A percentile compares a stretch with the other conserved stretches of the same genome.
Evolutionary conservation across 2,329 filamentous ascomycete species (phyloP).

Genomic region (Diaporthe longicolla): DNA sequence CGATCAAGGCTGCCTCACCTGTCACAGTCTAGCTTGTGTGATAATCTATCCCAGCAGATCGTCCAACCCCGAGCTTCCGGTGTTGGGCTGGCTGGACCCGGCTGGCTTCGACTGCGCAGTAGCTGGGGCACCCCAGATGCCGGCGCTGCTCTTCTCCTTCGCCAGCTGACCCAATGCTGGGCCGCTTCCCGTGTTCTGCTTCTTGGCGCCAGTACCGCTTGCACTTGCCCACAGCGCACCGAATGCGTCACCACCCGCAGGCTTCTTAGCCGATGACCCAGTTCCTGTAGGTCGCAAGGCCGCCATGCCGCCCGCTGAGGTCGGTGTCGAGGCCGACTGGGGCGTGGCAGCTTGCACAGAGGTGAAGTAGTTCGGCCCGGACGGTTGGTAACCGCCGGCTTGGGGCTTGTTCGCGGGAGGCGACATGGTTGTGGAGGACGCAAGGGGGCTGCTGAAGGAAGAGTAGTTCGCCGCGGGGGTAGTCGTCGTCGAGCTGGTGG

Average conservation of each 20-base stretch:
- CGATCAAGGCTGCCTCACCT: background rate
- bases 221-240: conserved; percentile 87
- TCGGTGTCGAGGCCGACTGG: conserved; percentile 49
- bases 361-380: conserved; percentile 95
- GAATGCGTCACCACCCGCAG: conserved; percentile 85
- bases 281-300: conserved; percentile 46
- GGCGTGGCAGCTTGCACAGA: conserved; percentile 71
- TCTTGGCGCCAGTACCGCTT: conserved; percentile 80
- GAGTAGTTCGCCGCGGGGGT: conserved; percentile 75
- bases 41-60: conserved; percentile 61
- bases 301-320: conserved; percentile 47
- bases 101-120: conserved; percentile 57
- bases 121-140: conserved; percentile 88
- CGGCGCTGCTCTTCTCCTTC: conserved; percentile 97
- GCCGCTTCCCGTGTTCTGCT: conserved; percentile 74
- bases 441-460: conserved; percentile 68
- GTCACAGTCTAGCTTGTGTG: background rate
- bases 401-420: conserved; percentile 56
- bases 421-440: conserved; percentile 56
- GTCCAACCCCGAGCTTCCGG: conserved; percentile 57
- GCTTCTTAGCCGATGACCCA: conserved; percentile 54
- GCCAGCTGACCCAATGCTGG: conserved; percentile 93
- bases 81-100: conserved; percentile 45
- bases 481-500: conserved; percentile 67
- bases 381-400: conserved; percentile 79